phyloP scores from a whole-genome alignment of 805 yeast species.

The Candida krabiensis region DNA sequence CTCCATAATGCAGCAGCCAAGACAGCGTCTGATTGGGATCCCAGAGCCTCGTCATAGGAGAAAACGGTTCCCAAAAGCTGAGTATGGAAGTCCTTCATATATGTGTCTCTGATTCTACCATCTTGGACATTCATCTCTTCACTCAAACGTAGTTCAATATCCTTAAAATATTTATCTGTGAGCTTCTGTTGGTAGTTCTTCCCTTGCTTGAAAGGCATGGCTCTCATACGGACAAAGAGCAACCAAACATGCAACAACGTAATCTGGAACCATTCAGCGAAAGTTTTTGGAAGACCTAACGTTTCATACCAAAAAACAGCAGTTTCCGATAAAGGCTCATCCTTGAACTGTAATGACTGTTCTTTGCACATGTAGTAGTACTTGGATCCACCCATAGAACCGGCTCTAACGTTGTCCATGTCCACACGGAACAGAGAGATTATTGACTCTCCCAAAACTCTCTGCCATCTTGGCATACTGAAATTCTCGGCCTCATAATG shows the following conservation, averaged over 20 bases:
- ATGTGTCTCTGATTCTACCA: slow-evolving; percentile 78
- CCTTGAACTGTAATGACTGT: slow-evolving; percentile 78
- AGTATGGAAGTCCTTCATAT: slow-evolving; percentile 85
- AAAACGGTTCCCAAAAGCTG: slow-evolving; percentile 88
- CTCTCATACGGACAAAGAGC: slow-evolving; percentile 91
- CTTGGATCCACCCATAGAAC: slow-evolving; percentile 88
- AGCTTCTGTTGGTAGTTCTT: slow-evolving; percentile 88
- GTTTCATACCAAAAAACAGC: slow-evolving; percentile 87
- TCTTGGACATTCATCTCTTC: slow-evolving; percentile 84
- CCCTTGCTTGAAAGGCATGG: slow-evolving; percentile 89
- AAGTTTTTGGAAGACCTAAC: slow-evolving; percentile 77
- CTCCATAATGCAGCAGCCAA: slow-evolving; percentile 84
- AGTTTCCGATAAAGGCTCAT: slow-evolving; percentile 66
- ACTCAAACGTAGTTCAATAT: slow-evolving; percentile 81
- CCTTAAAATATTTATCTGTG: slow-evolving; percentile 85
- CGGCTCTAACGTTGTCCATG: slow-evolving; percentile 91
- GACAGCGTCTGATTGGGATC: slow-evolving; percentile 68
- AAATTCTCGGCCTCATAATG: slow-evolving; percentile 30
- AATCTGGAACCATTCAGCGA: slow-evolving; percentile 96
- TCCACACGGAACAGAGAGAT: slow-evolving; percentile 68
- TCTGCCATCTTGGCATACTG: slow-evolving; percentile 48
- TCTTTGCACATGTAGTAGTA: slow-evolving; percentile 85
- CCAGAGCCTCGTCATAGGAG: slow-evolving; percentile 90
- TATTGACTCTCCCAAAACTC: slow-evolving; percentile 62
- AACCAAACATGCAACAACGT: slow-evolving; percentile 92